A percentile compares a stretch with the other conserved stretches of the same genome.
phyloP scores from a whole-genome alignment of 2,329 filamentous ascomycete genomes.

The Neonectria neomacrospora region DNA sequence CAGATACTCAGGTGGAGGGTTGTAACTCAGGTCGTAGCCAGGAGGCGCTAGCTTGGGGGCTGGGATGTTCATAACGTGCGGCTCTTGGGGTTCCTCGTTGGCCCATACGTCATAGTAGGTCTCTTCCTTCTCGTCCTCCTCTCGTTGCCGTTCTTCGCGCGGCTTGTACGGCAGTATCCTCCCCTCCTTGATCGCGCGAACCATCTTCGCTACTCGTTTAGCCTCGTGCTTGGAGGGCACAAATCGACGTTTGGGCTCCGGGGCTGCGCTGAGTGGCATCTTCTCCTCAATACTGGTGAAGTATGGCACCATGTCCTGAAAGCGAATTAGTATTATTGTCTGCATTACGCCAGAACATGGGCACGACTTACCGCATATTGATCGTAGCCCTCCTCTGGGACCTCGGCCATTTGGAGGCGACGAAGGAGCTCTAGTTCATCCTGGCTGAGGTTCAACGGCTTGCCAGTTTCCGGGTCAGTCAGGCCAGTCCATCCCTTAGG shows the following conservation, averaged over 20 bases:
- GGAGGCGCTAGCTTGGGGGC: constrained; percentile 94
- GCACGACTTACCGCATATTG: constrained; percentile 78
- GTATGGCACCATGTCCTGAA: constrained; percentile 85
- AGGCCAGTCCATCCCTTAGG: constrained; percentile 97
- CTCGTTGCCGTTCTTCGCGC: constrained; percentile 71
- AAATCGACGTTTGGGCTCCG: constrained; percentile 95
- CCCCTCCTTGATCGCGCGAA: constrained; percentile 93
- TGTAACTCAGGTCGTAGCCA: constrained; percentile 95
- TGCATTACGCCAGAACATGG: neutral
- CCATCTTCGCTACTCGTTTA: constrained; percentile 96
- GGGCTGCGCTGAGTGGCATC: constrained; percentile 94
- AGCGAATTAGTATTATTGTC: constrained; percentile 26
- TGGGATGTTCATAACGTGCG: constrained; percentile 93
- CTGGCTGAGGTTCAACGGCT: constrained; percentile 85
- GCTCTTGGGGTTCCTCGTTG: constrained; percentile 83
- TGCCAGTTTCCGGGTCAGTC: constrained; percentile 93
- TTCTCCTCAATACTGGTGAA: constrained; percentile 91
- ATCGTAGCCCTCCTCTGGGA: constrained; percentile 88
- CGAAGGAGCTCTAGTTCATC: constrained; percentile 91
- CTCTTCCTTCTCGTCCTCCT: constrained; percentile 77
- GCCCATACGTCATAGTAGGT: constrained; percentile 93
- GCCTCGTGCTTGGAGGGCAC: constrained; percentile 96
- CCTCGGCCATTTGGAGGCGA: constrained; percentile 88
- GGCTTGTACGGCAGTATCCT: constrained; percentile 91
- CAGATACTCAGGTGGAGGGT: constrained; percentile 93